Evolutionary conservation across 495 filamentous ascomycete species (phyloP).

Genomic region (Pseudevernia furfuracea): DNA sequence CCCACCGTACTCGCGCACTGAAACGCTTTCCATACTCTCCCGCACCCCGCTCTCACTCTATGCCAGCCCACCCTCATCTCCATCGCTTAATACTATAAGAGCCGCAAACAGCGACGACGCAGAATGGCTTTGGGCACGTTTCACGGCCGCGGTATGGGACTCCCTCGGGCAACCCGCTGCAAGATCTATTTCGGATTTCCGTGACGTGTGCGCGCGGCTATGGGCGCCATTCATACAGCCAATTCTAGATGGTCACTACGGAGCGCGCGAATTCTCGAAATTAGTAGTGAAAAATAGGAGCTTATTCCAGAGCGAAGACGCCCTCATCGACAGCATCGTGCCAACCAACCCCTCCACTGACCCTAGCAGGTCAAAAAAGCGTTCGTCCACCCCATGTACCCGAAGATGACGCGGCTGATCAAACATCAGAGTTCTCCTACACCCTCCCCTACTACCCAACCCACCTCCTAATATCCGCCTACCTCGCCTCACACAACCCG

Average conservation of each 20-base stretch:
- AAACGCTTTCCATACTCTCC: slow-evolving; percentile 66
- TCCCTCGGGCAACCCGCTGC: slow-evolving; percentile 58
- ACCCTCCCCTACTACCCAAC: slow-evolving; percentile 71
- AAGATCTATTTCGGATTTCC: slow-evolving; percentile 55
- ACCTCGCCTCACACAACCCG: slow-evolving; percentile 85
- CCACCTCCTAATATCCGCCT: slow-evolving; percentile 75
- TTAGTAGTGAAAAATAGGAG: slow-evolving; percentile 65
- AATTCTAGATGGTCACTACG: slow-evolving; percentile 54
- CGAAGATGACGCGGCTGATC: slow-evolving; percentile 15
- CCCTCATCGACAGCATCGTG: slow-evolving; percentile 63
- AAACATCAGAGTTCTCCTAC: slow-evolving; percentile 24
- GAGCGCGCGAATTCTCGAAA: slow-evolving; percentile 71
- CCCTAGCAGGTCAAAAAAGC: neutral
- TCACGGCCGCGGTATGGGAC: slow-evolving; percentile 66
- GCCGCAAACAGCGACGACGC: slow-evolving; percentile 37
- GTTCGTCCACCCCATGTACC: slow-evolving; percentile 28
- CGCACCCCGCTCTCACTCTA: slow-evolving; percentile 41
- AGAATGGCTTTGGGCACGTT: slow-evolving; percentile 71
- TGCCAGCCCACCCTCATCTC: slow-evolving; percentile 33
- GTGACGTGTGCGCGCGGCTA: slow-evolving; percentile 47
- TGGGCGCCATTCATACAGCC: slow-evolving; percentile 66
- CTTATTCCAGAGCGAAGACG: slow-evolving; percentile 68
- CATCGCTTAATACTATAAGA: slow-evolving; percentile 22
- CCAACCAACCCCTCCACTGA: slow-evolving; percentile 53
- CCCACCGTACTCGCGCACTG: slow-evolving; percentile 71